These are phyloP conservation scores for Geranomyces variabilis DNA, from an alignment of 192 early-diverging fungal genomes.

Conservation along the genomic window DNA sequence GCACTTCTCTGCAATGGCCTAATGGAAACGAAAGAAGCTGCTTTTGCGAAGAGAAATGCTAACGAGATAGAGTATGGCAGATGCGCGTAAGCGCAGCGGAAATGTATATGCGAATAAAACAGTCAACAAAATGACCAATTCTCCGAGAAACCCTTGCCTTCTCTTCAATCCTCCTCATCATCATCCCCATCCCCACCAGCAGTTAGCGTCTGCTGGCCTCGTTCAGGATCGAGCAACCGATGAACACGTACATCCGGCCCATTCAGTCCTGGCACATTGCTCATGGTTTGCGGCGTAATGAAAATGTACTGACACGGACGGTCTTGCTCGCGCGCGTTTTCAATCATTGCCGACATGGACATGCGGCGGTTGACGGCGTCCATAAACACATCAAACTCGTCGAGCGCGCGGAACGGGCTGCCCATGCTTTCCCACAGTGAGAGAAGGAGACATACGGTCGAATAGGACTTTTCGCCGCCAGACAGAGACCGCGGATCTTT, in stretches of 20 bases:
- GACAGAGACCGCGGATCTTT: slow-evolving; percentile 93
- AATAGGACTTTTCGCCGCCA: slow-evolving; percentile 97
- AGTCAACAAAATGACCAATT: too few relatives aligned
- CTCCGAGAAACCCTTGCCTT: too few relatives aligned
- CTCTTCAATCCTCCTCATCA: too few relatives aligned
- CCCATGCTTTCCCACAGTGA: slow-evolving; percentile 93
- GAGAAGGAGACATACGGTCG: slow-evolving; percentile 89
- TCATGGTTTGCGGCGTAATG: slow-evolving; percentile 93
- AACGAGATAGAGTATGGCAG: too few relatives aligned
- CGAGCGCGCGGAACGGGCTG: slow-evolving; percentile 89
- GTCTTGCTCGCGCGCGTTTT: slow-evolving; percentile 69
- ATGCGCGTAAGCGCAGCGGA: too few relatives aligned
- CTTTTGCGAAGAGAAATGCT: too few relatives aligned
- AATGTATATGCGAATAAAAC: too few relatives aligned
- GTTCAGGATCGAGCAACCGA: slow-evolving; percentile 19
- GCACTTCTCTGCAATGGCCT: too few relatives aligned
- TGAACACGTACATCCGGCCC: slow-evolving; percentile 19
- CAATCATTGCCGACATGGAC: slow-evolving; percentile 88
- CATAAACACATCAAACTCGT: slow-evolving; percentile 99
- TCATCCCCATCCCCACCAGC: too few relatives aligned
- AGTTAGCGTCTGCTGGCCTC: slow-evolving; percentile 1
- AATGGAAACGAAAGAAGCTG: too few relatives aligned
- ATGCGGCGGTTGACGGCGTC: slow-evolving; percentile 93
- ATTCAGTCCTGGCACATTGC: slow-evolving; percentile 19
- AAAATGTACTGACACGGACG: slow-evolving; percentile 83